Conservation (phyloP, 2,329 filamentous ascomycete species). For the Coniosporium tulheliwenetii region DNA sequence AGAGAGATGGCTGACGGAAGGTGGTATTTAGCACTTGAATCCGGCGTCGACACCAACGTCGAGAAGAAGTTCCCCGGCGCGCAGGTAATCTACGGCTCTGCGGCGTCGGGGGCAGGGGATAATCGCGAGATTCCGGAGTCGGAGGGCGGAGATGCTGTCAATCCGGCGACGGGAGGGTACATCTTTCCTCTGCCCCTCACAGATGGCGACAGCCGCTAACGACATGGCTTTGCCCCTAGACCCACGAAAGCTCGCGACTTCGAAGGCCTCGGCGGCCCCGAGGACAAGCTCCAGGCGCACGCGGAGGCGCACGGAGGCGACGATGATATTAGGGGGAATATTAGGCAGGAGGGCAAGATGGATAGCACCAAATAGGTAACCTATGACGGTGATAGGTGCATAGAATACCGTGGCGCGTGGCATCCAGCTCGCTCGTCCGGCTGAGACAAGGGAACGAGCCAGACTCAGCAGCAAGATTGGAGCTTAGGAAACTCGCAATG, state of each 20-base stretch:
- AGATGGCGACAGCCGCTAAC: background rate
- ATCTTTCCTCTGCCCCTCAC: constrained; percentile 4
- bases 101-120: constrained; percentile 26
- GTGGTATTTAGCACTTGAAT: constrained; percentile 22
- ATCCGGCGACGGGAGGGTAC: constrained; percentile 20
- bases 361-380: too few species aligned
- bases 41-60: constrained; percentile 29
- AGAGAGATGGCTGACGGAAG: too few species aligned
- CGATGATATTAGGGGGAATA: constrained; percentile 23
- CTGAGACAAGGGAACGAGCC: too few species aligned
- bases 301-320: constrained; percentile 22
- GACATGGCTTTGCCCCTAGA: constrained; percentile 7
- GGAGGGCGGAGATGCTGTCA: constrained; percentile 29
- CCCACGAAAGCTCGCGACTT: constrained; percentile 32
- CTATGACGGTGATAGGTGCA: background rate
- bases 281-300: constrained; percentile 24
- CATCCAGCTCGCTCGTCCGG: too few species aligned
- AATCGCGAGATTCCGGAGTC: constrained; percentile 30
- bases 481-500: background rate
- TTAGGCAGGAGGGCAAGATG: constrained; percentile 17
- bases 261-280: constrained; percentile 31
- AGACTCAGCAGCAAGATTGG: too few species aligned
- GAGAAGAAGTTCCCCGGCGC: constrained; percentile 27
- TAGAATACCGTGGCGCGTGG: too few species aligned
- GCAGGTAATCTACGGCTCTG: constrained; percentile 25